Evolutionary conservation across 2,329 filamentous ascomycete species (phyloP), one percentile per base, ranked within the genome.

Genomic region (Microcera coccophila): DNA sequence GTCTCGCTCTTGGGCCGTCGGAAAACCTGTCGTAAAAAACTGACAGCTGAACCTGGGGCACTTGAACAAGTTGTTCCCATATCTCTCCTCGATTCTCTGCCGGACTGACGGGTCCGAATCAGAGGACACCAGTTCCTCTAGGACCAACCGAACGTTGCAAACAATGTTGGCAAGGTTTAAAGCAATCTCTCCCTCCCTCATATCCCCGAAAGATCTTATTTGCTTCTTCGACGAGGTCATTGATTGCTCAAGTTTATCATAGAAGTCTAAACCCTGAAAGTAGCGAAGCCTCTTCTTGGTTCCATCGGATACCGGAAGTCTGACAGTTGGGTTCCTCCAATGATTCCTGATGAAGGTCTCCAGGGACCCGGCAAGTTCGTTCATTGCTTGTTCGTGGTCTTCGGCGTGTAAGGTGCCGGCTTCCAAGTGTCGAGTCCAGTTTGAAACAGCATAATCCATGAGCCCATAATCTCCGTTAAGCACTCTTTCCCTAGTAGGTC

Each of bases 341-440:
- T 26, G 22, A 7, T 26, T 7, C 22, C 22, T 26, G 22, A 26
- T 26, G 22, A 26, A 26, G 7, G 22, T 26, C 22, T 26, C 22
- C 22, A 26, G 12, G 12, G 22, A 26, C 12, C 12, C 22, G 22
- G 22, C 22, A 26, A 26, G 22, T 12, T 26, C 22, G 12, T 26
- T 26, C 22, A 26, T 26, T 12, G 12, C 7, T 26, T 26, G 22
- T 7, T 26, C 22, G 22, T 26, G 12, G 12, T 12, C 22, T 7
- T 26, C 22, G 12, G 22, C 22, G 7, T 26, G 22, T 26, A 12
- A 7, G 22, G 22, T 26, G 22, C 22, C 22, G 12, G 22, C 22
- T 12, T 26, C 22, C n/a, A 47, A n/a, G 34, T 47, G 44, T 11
- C 35, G 35, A 34, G 33, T 26, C 44, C 44, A 47, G 11, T 39